Base-by-base conservation (phyloP, 345 rosid species). In the Linum usitatissimum region DNA sequence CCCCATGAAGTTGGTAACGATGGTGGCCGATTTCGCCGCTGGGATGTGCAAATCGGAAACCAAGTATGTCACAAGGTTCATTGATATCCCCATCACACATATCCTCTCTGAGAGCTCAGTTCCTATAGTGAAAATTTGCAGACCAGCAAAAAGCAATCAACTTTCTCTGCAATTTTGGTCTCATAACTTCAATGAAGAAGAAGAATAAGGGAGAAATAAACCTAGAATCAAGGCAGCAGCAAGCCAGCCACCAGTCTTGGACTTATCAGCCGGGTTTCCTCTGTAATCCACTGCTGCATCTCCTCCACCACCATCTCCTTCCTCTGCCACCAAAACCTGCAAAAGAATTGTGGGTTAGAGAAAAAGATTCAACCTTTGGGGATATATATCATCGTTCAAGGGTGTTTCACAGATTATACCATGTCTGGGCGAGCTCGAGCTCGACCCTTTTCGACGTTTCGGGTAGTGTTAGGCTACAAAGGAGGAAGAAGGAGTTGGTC, bases 201-300 rank as follows among this genome's bases (percentile, higher is more conserved):
- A 14, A 14, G 17, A 45, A 14, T 8, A 45, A 45, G 12, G 51
- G 9, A 45, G 51, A 36, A 49, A 40, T 0, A 53, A 0, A 91
- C 98, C 98, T 73, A 91, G 68, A 67, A 88, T 91, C 57, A 91
- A 80, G 56, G 92, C 98, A n/a, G 96, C 92, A 21, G 82, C 90
- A 14, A 88, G 75, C 98, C 98, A 86, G 67, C 96, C 95, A 17
- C 98, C 98, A 39, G 87, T 85, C 75, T 76, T 83, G 17, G 87
- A 76, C 69, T 83, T 86, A 74, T 86, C 96, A 9, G 54, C 90
- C 0, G 81, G 90, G 12, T 83, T 79, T 65, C 96, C 96, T 68
- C 67, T 61, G 63, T 71, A 86, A 68, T 91, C 84, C 4, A 84
- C 79, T 1, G 71, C 71, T 57, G 74, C 87, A 20, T 69, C 61